Evolutionary conservation across 345 rosid genomes (phyloP).

Genomic region (Abelmoschus esculentus): DNA sequence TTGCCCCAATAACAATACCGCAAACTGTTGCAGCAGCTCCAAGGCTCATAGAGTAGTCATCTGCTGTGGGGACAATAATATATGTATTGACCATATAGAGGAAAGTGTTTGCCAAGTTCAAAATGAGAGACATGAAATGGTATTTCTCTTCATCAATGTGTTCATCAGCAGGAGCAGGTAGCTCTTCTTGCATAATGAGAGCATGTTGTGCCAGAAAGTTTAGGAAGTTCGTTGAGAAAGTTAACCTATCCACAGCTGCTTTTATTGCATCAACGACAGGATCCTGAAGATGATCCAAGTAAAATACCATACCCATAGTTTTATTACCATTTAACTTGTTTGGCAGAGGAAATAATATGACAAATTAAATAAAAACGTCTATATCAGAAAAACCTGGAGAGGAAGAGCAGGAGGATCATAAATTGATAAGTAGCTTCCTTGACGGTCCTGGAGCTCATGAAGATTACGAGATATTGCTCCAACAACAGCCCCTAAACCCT

Average conservation of each 20-base stretch:
- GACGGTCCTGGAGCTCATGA: slow-evolving; percentile 92
- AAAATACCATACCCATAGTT: slow-evolving; percentile 12
- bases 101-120: slow-evolving; percentile 82
- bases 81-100: slow-evolving; percentile 97
- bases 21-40: slow-evolving; percentile 99
- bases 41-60: slow-evolving; percentile 87
- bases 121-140: slow-evolving; percentile 78
- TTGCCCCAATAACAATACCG: slow-evolving; percentile 93
- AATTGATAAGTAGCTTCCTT: slow-evolving; percentile 90
- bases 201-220: slow-evolving; percentile 96
- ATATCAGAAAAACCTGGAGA: slow-evolving; percentile 45
- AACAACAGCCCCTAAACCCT: slow-evolving; percentile 98
- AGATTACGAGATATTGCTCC: slow-evolving; percentile 98
- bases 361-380: slow-evolving; percentile 1
- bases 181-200: slow-evolving; percentile 88
- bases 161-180: slow-evolving; percentile 71
- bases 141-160: slow-evolving; percentile 56
- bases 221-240: slow-evolving; percentile 76
- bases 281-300: slow-evolving; percentile 47
- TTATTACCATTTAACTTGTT: background rate
- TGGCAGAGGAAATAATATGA: background rate
- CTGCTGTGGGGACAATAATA: slow-evolving; percentile 91
- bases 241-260: slow-evolving; percentile 83
- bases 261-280: slow-evolving; percentile 72
- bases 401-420: slow-evolving; percentile 90